Conservation (phyloP, 345 rosid genomes). For the Microthlaspi erraticum region DNA sequence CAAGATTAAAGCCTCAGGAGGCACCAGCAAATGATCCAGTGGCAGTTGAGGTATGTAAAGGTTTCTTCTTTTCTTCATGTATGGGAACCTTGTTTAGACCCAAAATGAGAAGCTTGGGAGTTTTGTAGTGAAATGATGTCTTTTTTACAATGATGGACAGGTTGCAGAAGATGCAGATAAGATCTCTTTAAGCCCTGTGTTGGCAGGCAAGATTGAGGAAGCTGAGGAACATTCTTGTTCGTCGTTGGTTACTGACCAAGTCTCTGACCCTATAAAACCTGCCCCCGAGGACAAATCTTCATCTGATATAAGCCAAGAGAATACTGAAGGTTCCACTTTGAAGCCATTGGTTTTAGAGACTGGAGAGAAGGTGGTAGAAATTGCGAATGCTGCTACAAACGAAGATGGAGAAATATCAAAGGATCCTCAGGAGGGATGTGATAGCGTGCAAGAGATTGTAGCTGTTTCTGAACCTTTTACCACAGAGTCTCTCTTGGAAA, state of each 20-base stretch:
- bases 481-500: conserved; percentile 47
- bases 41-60: conserved; percentile 47
- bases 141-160: conserved; percentile 43
- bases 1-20: conserved; percentile 46
- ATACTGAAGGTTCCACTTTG: conserved; percentile 21
- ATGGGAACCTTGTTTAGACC: background rate
- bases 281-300: conserved; percentile 25
- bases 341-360: conserved; percentile 20
- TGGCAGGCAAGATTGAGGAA: conserved; percentile 40
- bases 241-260: conserved; percentile 41
- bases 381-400: conserved; percentile 32
- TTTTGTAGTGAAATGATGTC: background rate
- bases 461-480: conserved; percentile 47
- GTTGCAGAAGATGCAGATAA: conserved; percentile 38
- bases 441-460: conserved; percentile 33
- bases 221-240: conserved; percentile 50
- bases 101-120: conserved; percentile 2
- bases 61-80: conserved; percentile 16
- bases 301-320: conserved; percentile 36
- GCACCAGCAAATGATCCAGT: conserved; percentile 32
- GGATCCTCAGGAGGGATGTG: conserved; percentile 27
- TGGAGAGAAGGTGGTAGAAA: conserved; percentile 29
- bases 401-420: conserved; percentile 41
- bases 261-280: conserved; percentile 44
- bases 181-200: conserved; percentile 36